phyloP scores from a whole-genome alignment of 768 basidiomycete species.

The Lentinus tigrinus region DNA sequence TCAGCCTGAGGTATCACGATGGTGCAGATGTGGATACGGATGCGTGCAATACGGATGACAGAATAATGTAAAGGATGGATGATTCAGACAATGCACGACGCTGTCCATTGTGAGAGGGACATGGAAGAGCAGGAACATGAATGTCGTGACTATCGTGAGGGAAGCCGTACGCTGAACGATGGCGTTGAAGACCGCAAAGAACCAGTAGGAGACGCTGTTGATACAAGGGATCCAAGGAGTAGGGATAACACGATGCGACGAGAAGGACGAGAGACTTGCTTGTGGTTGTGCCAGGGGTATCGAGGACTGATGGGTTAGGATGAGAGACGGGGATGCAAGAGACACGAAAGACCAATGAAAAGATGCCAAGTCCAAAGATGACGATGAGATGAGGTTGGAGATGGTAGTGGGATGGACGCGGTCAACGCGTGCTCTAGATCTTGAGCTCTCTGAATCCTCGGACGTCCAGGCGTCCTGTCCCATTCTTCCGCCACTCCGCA shows the following conservation, averaged over 20 bases:
- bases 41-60: constrained; percentile 3
- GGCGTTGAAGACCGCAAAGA: not conserved
- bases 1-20: constrained; percentile 2
- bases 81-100: not conserved
- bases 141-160: constrained; percentile 7
- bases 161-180: not conserved
- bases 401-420: constrained; percentile 3
- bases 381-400: constrained; percentile 6
- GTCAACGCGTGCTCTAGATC: constrained; percentile 41
- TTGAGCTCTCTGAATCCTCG: constrained; percentile 76
- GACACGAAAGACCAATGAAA: not conserved
- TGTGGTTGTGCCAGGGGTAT: constrained; percentile 8
- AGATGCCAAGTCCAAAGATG: constrained; percentile 11
- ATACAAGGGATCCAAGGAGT: constrained; percentile 15
- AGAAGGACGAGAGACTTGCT: constrained; percentile 6
- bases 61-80: constrained; percentile 9
- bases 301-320: not conserved
- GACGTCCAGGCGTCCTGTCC: constrained; percentile 71
- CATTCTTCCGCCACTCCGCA: constrained; percentile 64
- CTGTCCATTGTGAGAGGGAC: not conserved
- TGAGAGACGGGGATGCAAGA: not conserved
- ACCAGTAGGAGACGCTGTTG: constrained; percentile 10
- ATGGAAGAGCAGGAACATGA: not conserved
- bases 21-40: not conserved
- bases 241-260: constrained; percentile 18